Evolutionary conservation across 768 basidiomycete genomes (phyloP), one percentile per base, ranked within the genome.

Genomic region (Pisolithus albus): DNA sequence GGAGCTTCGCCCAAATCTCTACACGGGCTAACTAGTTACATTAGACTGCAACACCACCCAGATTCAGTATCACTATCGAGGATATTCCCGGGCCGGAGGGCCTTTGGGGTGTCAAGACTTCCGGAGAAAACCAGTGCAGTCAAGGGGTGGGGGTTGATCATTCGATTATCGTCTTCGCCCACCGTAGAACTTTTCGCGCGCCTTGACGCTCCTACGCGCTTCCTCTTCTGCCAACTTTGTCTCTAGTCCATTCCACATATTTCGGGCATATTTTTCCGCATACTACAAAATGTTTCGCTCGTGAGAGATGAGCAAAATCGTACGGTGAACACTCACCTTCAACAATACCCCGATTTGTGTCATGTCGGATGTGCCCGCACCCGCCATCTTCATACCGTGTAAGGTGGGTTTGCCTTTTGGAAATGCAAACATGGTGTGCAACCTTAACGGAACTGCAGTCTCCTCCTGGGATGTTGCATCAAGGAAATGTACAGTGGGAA

Each of bases 401-500:
- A 92, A 58, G 16, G 61, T 65, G 1, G 80, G 64, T 26, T 67
- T 52, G 7, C 65, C 60, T 18, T 58, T 52, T 0, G 74, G 68
- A 52, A 88, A 88, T 0, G 87, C 82, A 61, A 81, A 86, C 50
- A 83, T 73, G 0, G 85, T 61, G 18, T 90, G 65, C 16, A 92
- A 67, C 10, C 79, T 77, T 2, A 82, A 63, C 0, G 83, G 77
- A 0, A 79, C 77, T 0, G 88, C 80, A 0, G 82, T 73, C 61
- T 91, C 88, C 69, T 94, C 92, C 44, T 76, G 74, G 2, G 69
- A 61, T 0, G 81, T 82, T 8, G 88, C 88, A 53, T 94, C 92
- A 39, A 93, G 73, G 56, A 84, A 87, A 59, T 87, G 80, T 4
- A 73, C 61, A 3, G 79, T 72, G 2, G 82, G 74, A 36, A 79